These are phyloP conservation scores for Sporothrix humicola DNA, from an alignment of 2,329 filamentous ascomycete genomes.

Conservation along the genomic window DNA sequence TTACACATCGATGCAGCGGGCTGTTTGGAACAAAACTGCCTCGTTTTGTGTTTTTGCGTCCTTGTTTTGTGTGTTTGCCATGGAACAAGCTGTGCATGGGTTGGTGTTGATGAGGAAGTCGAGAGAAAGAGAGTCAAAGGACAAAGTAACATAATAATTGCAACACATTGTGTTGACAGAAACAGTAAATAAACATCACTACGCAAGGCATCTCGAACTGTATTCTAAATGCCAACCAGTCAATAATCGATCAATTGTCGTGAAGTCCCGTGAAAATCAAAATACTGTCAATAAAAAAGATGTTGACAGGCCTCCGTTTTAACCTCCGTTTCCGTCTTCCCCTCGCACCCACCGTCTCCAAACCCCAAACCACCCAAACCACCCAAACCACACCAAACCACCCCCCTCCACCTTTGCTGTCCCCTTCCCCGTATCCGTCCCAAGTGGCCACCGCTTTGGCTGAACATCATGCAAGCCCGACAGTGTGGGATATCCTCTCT, in stretches of 20 bases:
- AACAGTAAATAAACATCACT: not conserved
- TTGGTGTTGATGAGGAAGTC: not conserved
- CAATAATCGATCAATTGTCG: too few relatives aligned
- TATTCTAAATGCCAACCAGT: too few relatives aligned
- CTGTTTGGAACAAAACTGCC: not conserved
- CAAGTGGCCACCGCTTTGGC: slow-evolving; percentile 47
- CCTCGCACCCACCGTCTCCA: not conserved
- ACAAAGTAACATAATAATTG: not conserved
- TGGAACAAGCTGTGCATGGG: slow-evolving; percentile 15
- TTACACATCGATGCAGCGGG: not conserved
- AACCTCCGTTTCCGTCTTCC: not conserved
- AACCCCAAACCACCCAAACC: not conserved
- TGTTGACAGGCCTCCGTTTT: slow-evolving; percentile 3
- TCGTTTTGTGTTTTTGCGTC: slow-evolving; percentile 27
- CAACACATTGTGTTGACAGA: not conserved
- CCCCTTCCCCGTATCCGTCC: slow-evolving; percentile 35
- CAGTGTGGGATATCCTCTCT: slow-evolving; percentile 39
- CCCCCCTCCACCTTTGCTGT: not conserved
- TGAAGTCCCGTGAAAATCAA: too few relatives aligned
- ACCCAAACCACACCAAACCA: slow-evolving; percentile 11
- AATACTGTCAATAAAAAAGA: not conserved
- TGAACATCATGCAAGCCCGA: slow-evolving; percentile 45
- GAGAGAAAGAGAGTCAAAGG: not conserved
- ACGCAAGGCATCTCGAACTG: too few relatives aligned
- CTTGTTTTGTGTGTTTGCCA: slow-evolving; percentile 30